Base-by-base conservation (phyloP, 768 basidiomycete genomes). In the Coprinopsis cinerea region DNA sequence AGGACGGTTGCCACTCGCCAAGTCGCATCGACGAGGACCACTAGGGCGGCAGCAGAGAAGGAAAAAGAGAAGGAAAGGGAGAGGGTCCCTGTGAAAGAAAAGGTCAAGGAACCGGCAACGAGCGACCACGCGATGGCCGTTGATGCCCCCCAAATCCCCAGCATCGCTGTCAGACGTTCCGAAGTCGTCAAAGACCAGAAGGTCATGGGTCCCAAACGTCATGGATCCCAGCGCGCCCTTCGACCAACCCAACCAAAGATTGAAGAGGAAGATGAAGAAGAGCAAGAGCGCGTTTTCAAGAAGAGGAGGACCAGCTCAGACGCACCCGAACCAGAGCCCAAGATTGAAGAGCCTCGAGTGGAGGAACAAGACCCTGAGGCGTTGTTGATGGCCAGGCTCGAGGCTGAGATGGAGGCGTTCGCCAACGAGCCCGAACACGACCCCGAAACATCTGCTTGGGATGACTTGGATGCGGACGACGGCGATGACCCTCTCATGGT, bases 401-500 rank as follows among this genome's bases (percentile, higher is more conserved):
- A 63, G 11, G 74, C 71, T 26, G 78, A 81, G 52, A 68, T 72
- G 30, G 84, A 85, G 47, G 66, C 67, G 1, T 71, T 70, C 47
- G 68, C 72, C 17, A 69, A 81, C 26, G 79, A 82, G 53, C 63
- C 59, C 2, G 88, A 88, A 61, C 83, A 79, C 3, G 83, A 85
- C 55, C 83, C 82, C 2, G 73, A 85, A 47, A 70, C 73, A 71
- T 73, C 73, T 10, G 57, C 67, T 32, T 98, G 92, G 94, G 88
- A 88, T 25, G 95, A 98, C 60, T 77, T 98, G 14, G 96, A 99
- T 55, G 84, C 82, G 1, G 92, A 94, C 40, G 96, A 99, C 61
- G 78, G 69, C 17, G 92, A 93, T 44, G 95, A 99, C 61, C 96
- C 95, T 13, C 74, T 91, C 53, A 97, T 97, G 94, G 94, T 96